Evolutionary conservation across 768 basidiomycete species (phyloP).

Genomic region (Lyophyllum decastes): DNA sequence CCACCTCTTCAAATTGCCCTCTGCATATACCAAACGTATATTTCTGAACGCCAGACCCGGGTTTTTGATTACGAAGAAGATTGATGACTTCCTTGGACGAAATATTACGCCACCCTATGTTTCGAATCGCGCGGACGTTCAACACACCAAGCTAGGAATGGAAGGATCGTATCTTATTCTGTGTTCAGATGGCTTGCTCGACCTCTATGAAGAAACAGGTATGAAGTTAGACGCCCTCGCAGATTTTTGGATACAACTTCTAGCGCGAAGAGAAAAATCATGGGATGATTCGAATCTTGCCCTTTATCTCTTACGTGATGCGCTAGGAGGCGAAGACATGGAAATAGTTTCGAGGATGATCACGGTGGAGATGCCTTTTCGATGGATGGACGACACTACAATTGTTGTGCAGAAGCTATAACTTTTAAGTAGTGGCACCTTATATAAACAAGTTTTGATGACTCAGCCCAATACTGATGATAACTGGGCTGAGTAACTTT

Average conservation of each 20-base stretch:
- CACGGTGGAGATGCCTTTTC: constrained; percentile 45
- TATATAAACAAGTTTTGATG: no score
- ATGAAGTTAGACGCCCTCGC: constrained; percentile 28
- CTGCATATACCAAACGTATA: constrained; percentile 45
- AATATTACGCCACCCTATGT: constrained; percentile 57
- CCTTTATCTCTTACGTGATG: constrained; percentile 43
- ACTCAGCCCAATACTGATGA: no score
- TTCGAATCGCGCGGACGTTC: constrained; percentile 43
- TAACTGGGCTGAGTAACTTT: not conserved
- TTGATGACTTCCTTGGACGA: constrained; percentile 44
- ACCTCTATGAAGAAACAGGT: constrained; percentile 39
- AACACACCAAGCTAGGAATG: constrained; percentile 35
- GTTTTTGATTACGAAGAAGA: constrained; percentile 33
- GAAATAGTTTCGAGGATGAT: constrained; percentile 45
- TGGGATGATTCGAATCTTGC: constrained; percentile 33
- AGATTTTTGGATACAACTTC: constrained; percentile 37
- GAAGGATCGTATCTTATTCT: constrained; percentile 41
- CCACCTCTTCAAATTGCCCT: constrained; percentile 53
- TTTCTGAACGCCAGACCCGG: constrained; percentile 43
- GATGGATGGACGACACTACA: constrained; percentile 65
- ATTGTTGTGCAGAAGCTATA: constrained; percentile 39
- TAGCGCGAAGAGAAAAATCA: constrained; percentile 22
- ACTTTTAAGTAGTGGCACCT: no score
- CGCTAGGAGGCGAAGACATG: constrained; percentile 41
- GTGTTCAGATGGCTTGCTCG: constrained; percentile 54